A percentile compares a stretch with the other conserved stretches of the same genome.
Evolutionary conservation across 1,284 basidiomycete genomes (phyloP).

Genomic region (Crepidotus sp.): DNA sequence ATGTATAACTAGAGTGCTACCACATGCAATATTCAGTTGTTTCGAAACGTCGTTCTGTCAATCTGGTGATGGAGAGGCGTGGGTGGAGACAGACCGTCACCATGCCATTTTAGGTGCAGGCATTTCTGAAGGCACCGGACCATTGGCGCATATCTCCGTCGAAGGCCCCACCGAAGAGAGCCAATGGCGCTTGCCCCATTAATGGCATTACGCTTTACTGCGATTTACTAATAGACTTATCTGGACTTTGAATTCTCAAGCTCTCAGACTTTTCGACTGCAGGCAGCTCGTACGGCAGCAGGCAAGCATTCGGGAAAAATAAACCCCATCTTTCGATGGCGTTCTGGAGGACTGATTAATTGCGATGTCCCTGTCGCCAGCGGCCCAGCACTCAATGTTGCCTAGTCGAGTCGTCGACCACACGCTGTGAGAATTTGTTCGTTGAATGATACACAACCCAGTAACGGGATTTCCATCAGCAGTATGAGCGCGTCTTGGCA

Average conservation of each 20-base stretch:
- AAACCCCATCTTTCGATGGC: too few species aligned
- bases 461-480: neutral
- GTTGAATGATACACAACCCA: neutral
- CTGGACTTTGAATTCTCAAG: too few species aligned
- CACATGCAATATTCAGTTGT: neutral
- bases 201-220: neutral
- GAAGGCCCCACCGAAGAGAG: neutral
- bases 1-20: neutral
- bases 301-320: too few species aligned
- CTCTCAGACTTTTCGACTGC: too few species aligned
- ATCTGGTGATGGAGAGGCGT: neutral
- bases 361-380: too few species aligned
- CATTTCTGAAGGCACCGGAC: neutral
- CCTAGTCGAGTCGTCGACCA: too few species aligned
- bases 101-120: neutral
- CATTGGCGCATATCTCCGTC: neutral
- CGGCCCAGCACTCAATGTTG: too few species aligned
- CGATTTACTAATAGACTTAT: too few species aligned
- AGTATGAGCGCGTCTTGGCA: slow-evolving; percentile 1
- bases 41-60: neutral
- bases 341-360: too few species aligned
- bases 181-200: neutral
- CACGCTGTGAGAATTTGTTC: too few species aligned
- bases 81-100: neutral
- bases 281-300: too few species aligned